Percentiles rank a stretch among this genome's conserved stretches.
phyloP scores from a whole-genome alignment of 371 early-diverging fungal genomes.

The Lichtheimia hyalospora region DNA sequence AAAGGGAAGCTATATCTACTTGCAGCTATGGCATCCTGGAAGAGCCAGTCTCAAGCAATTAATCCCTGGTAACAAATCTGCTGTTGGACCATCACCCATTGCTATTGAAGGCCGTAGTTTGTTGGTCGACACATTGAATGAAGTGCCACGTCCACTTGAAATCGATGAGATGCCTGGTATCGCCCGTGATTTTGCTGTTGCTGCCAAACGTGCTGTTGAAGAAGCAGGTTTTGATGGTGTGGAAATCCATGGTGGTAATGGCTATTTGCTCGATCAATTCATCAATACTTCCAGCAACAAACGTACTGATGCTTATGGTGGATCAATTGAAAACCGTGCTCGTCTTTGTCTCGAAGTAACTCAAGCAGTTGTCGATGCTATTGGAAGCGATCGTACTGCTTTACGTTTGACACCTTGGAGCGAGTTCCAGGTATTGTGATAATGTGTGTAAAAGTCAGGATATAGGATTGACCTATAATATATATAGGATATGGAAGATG shows the following conservation, averaged over 20 bases:
- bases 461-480: not conserved
- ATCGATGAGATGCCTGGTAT: conserved; percentile 40
- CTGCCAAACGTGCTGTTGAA: conserved; percentile 36
- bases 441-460: not conserved
- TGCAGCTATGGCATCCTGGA: conserved; percentile 40
- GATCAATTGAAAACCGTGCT: conserved; percentile 50
- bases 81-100: conserved; percentile 20
- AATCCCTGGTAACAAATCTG: conserved; percentile 6
- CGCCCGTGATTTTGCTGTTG: conserved; percentile 38
- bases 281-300: conserved; percentile 33
- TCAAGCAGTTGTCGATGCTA: conserved; percentile 24
- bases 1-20: conserved; percentile 55
- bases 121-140: conserved; percentile 37
- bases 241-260: conserved; percentile 71
- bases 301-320: conserved; percentile 66
- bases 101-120: conserved; percentile 12
- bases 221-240: conserved; percentile 68
- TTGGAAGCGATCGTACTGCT: conserved; percentile 14
- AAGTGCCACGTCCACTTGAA: conserved; percentile 20
- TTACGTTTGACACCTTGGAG: conserved; percentile 26
- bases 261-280: conserved; percentile 60
- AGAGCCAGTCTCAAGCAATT: conserved; percentile 6
- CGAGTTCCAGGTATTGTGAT: conserved; percentile 5
- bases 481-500: conserved; percentile 28
- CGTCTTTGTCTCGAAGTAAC: conserved; percentile 48